Evolutionary conservation across 768 basidiomycete species (phyloP).

Genomic region (Glaciozyma antarctica): DNA sequence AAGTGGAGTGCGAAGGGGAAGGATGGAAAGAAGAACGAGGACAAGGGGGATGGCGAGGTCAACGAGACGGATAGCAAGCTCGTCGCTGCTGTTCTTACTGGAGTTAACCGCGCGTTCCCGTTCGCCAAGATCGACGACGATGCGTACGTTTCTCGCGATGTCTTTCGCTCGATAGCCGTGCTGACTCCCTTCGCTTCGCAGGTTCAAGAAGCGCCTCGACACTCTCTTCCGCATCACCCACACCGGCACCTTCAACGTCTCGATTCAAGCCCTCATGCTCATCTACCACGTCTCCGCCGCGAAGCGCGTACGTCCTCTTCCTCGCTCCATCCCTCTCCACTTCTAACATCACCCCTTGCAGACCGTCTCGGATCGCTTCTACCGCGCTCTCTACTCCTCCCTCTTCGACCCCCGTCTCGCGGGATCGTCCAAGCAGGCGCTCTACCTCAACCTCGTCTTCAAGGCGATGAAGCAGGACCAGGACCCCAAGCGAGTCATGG

Average conservation of each 20-base stretch:
- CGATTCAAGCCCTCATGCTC: slow-evolving; percentile 78
- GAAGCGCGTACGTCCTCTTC: slow-evolving; percentile 31
- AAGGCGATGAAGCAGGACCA: slow-evolving; percentile 68
- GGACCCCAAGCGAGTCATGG: slow-evolving; percentile 56
- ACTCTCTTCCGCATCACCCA: slow-evolving; percentile 92
- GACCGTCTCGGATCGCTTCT: slow-evolving; percentile 44
- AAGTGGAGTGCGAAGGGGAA: slow-evolving; percentile 11
- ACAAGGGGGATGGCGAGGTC: slow-evolving; percentile 44
- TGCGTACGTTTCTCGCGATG: slow-evolving; percentile 46
- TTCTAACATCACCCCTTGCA: slow-evolving; percentile 15
- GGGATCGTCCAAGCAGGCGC: slow-evolving; percentile 80
- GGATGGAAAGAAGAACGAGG: slow-evolving; percentile 38
- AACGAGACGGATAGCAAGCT: slow-evolving; percentile 56
- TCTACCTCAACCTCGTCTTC: slow-evolving; percentile 91
- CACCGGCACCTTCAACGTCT: slow-evolving; percentile 91
- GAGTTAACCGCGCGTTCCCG: slow-evolving; percentile 88
- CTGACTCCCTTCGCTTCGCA: slow-evolving; percentile 36
- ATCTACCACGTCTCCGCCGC: slow-evolving; percentile 71
- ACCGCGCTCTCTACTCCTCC: slow-evolving; percentile 77
- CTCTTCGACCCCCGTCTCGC: slow-evolving; percentile 71
- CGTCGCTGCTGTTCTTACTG: slow-evolving; percentile 81
- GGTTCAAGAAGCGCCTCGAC: slow-evolving; percentile 76
- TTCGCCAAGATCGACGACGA: slow-evolving; percentile 72
- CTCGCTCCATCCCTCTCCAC: not conserved
- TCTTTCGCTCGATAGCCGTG: not conserved